Evolutionary conservation across 768 basidiomycete species (phyloP), one percentile per base, ranked within the genome.

Genomic region (Imleria badia): DNA sequence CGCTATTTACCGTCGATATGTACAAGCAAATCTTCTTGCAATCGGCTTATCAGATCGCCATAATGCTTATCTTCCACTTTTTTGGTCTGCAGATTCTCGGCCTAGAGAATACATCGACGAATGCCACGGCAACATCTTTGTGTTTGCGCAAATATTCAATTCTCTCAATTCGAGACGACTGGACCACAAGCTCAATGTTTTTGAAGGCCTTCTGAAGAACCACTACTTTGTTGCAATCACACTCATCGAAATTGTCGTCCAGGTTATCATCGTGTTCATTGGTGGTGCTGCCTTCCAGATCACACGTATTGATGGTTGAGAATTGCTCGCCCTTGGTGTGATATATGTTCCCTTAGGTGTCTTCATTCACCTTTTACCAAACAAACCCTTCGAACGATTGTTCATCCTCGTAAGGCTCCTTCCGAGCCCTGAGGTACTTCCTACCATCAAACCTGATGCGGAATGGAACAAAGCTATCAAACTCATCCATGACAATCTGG

Each of bases 101-200:
- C 2, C 75, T 84, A 31, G 72, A 75, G 29, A 55, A 76, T 44
- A 62, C 66, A 2, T 45, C 62, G 3, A 53, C 55, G 6, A 71
- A 75, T 36, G 66, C 81, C 20, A 61, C 72, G 6, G 70, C 83
- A 99, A 98, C 65, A 82, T 86, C 17, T 99, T 98, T 64, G 96
- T 98, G 45, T 98, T 98, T 68, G 91, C 91, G 26, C 97, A 98
- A 71, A 94, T 99, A 61, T 94, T 89, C 81, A 96, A 95, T 73
- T 94, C 92, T 40, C 70, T 98, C 71, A 99, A 98, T 67, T 92
- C 89, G 61, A 80, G 97, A 50, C 80, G 93, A 35, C 76, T 98
- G 43, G 95, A 98, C 64, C 83, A 81, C 55, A 82, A 84, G 45
- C 77, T 94, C 55, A 98, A 99, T 71, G 82, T 98, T 54, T 93